phyloP scores from a whole-genome alignment of 129 eudicot genomes.

The Flaveria ramosissima region DNA sequence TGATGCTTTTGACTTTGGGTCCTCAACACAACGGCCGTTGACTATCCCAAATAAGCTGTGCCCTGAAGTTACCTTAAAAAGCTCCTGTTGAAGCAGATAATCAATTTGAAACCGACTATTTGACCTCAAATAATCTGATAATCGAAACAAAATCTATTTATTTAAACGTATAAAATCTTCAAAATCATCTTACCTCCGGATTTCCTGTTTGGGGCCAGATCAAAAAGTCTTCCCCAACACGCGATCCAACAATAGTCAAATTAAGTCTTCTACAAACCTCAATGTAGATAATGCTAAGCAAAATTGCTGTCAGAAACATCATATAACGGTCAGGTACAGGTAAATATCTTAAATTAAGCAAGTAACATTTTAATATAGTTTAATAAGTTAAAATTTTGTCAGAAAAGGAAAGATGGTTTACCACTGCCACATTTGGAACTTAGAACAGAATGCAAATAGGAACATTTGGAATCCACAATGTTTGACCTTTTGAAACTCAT shows the following conservation, averaged over 20 bases:
- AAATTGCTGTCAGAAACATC: conserved; percentile 59
- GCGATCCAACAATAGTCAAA: conserved; percentile 84
- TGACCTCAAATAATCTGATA: not conserved
- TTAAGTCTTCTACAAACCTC: conserved; percentile 92
- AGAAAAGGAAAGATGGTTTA: conserved; percentile 33
- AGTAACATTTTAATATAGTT: not conserved
- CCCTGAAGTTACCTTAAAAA: conserved; percentile 82
- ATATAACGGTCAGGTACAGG: not conserved
- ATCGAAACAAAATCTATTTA: not conserved
- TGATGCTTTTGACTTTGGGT: conserved; percentile 88
- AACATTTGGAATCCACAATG: conserved; percentile 74
- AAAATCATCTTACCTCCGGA: conserved; percentile 63
- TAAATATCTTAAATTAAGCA: not conserved
- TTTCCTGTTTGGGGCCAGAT: conserved; percentile 88
- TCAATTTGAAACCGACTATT: not conserved
- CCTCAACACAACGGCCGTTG: conserved; percentile 86
- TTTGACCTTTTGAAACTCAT: conserved; percentile 76
- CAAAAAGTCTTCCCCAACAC: conserved; percentile 89
- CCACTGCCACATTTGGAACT: conserved; percentile 77
- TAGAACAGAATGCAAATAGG: conserved; percentile 81
- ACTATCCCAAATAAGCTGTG: conserved; percentile 81
- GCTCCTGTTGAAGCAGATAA: conserved; percentile 52
- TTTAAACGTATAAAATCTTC: conserved; percentile 11
- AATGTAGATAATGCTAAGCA: conserved; percentile 84
- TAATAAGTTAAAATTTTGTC: not conserved